phyloP scores from a whole-genome alignment of 2,329 filamentous ascomycete species.

The Teratosphaeria epicoccoides region DNA sequence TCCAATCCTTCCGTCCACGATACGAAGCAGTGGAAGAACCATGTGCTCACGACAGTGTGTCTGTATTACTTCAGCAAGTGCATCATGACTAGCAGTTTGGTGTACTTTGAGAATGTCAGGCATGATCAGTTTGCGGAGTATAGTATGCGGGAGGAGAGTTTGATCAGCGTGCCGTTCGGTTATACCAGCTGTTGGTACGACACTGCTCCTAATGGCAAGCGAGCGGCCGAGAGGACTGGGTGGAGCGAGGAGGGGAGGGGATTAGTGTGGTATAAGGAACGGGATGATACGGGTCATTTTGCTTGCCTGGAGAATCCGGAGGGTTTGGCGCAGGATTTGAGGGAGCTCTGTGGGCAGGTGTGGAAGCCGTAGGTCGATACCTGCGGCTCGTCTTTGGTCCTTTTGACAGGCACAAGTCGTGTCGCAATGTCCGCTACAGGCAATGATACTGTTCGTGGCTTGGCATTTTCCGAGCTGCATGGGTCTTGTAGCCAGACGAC shows the following conservation, averaged over 20 bases:
- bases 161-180: constrained; percentile 29
- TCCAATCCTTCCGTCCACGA: constrained; percentile 27
- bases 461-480: too few species aligned
- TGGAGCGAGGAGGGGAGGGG: constrained; percentile 10
- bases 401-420: too few species aligned
- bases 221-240: constrained; percentile 26
- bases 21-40: constrained; percentile 23
- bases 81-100: constrained; percentile 29
- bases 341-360: constrained; percentile 5
- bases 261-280: constrained; percentile 27
- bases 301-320: constrained; percentile 19
- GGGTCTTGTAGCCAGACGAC: too few species aligned
- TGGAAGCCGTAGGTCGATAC: not conserved
- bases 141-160: constrained; percentile 26
- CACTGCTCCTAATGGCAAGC: constrained; percentile 26
- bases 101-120: constrained; percentile 31
- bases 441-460: too few species aligned
- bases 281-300: constrained; percentile 6
- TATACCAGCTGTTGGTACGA: constrained; percentile 30
- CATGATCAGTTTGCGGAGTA: constrained; percentile 31
- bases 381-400: not conserved
- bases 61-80: constrained; percentile 31
- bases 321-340: constrained; percentile 20
- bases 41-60: constrained; percentile 23
- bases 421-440: too few species aligned